Percentiles rank a stretch among this genome's conserved stretches.
Evolutionary conservation across 305 asterid species (phyloP).

Genomic region (Fraxinus ornus): DNA sequence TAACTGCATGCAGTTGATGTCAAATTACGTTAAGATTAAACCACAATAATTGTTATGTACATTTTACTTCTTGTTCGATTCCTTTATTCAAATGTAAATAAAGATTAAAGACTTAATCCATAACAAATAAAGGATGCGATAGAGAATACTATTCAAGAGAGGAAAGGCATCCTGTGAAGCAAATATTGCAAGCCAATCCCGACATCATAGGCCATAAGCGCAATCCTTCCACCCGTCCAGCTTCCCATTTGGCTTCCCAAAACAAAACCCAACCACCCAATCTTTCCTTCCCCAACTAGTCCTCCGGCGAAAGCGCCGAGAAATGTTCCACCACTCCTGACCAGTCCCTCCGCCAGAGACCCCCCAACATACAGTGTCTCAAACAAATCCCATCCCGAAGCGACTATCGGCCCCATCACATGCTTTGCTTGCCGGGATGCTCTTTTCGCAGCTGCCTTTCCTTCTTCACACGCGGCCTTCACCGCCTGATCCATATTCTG

Average conservation of each 20-base stretch:
- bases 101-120: not conserved
- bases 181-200: conserved; percentile 39
- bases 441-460: conserved; percentile 35
- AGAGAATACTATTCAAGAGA: not conserved
- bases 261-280: conserved; percentile 54
- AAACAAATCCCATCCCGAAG: conserved; percentile 55
- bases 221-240: conserved; percentile 68
- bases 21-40: not conserved
- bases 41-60: not conserved
- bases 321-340: conserved; percentile 39
- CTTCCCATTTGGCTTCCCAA: conserved; percentile 63
- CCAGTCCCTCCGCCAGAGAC: conserved; percentile 37
- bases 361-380: conserved; percentile 59
- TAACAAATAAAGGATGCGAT: not conserved
- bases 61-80: not conserved
- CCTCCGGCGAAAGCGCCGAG: conserved; percentile 52
- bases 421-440: conserved; percentile 44
- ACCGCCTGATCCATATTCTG: conserved; percentile 28
- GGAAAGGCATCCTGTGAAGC: conserved; percentile 20
- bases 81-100: not conserved
- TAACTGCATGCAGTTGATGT: not conserved
- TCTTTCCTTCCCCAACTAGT: conserved; percentile 46
- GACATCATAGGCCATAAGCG: conserved; percentile 54
- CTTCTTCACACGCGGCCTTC: conserved; percentile 35
- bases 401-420: conserved; percentile 41